Conservation (phyloP, 305 asterid genomes). For the Rubia balearica region DNA sequence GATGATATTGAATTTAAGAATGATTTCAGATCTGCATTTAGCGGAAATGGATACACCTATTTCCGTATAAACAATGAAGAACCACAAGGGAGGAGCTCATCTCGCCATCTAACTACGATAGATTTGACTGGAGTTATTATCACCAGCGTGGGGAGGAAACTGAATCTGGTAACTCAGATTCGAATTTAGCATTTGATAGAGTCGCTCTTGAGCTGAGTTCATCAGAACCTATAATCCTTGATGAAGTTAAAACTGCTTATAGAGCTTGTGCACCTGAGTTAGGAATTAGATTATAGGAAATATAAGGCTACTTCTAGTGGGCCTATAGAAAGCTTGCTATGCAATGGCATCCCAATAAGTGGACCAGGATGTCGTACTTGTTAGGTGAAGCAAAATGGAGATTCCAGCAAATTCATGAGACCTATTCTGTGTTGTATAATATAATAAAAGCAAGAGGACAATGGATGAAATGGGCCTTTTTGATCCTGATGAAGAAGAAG, state of each 20-base stretch:
- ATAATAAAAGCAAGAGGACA: constrained; percentile 55
- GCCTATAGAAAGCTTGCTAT: constrained; percentile 38
- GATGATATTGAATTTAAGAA: constrained; percentile 46
- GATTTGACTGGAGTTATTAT: constrained; percentile 31
- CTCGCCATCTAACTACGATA: constrained; percentile 32
- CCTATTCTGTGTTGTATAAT: constrained; percentile 84
- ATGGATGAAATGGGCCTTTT: constrained; percentile 73
- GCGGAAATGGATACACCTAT: constrained; percentile 38
- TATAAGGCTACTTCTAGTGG: constrained; percentile 3
- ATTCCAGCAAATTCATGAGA: constrained; percentile 84
- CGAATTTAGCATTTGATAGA: too few relatives aligned
- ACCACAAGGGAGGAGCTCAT: constrained; percentile 41
- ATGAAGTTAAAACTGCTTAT: too few relatives aligned
- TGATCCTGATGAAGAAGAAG: constrained; percentile 53
- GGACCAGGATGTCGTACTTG: constrained; percentile 45
- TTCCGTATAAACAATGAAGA: constrained; percentile 51
- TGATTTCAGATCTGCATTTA: constrained; percentile 47
- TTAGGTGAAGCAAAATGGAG: constrained; percentile 58
- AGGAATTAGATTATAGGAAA: too few relatives aligned
- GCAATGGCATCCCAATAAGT: constrained; percentile 97
- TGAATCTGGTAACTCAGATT: constrained; percentile 25
- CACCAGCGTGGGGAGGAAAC: constrained; percentile 38
- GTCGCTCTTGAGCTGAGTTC: too few relatives aligned
- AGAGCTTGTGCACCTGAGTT: too few relatives aligned
- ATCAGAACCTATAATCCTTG: too few relatives aligned